A percentile compares a stretch with the other conserved stretches of the same genome.
phyloP scores from a whole-genome alignment of 208 protist genomes.

The Wallacemonas collosoma region DNA sequence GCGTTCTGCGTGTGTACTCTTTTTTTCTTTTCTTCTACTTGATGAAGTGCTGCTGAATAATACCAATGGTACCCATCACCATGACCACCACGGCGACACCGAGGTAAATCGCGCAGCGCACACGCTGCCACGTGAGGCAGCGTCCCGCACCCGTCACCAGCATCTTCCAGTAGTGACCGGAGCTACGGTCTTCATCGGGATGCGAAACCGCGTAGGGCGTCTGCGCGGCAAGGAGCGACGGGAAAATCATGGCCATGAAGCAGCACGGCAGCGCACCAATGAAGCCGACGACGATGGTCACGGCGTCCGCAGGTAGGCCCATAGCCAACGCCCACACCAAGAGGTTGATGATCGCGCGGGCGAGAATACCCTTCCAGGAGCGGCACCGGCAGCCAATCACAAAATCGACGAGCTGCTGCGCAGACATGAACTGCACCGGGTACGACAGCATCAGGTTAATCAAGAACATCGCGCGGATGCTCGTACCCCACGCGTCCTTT shows the following conservation, averaged over 20 bases:
- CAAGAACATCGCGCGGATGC: constrained; percentile 42
- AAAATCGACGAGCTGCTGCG: constrained; percentile 74
- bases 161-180: constrained; percentile 57
- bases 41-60: constrained; percentile 13
- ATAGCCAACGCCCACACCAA: constrained; percentile 68
- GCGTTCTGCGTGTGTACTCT: background rate
- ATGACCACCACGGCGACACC: constrained; percentile 63
- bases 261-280: constrained; percentile 70
- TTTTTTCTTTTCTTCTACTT: constrained; percentile 5
- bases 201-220: constrained; percentile 48
- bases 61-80: constrained; percentile 70
- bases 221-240: constrained; percentile 44
- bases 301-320: constrained; percentile 46
- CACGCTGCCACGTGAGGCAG: constrained; percentile 34
- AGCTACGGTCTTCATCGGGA: constrained; percentile 48
- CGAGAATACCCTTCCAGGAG: constrained; percentile 47
- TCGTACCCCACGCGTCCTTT: constrained; percentile 50
- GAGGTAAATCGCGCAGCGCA: constrained; percentile 54
- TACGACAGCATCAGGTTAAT: constrained; percentile 74
- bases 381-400: constrained; percentile 46
- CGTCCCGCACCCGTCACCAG: constrained; percentile 29
- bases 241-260: constrained; percentile 77
- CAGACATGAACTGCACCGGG: constrained; percentile 79
- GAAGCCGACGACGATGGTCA: constrained; percentile 70
- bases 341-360: constrained; percentile 63